phyloP scores from a whole-genome alignment of 768 basidiomycete genomes.

The Hirschioporus abietinus region DNA sequence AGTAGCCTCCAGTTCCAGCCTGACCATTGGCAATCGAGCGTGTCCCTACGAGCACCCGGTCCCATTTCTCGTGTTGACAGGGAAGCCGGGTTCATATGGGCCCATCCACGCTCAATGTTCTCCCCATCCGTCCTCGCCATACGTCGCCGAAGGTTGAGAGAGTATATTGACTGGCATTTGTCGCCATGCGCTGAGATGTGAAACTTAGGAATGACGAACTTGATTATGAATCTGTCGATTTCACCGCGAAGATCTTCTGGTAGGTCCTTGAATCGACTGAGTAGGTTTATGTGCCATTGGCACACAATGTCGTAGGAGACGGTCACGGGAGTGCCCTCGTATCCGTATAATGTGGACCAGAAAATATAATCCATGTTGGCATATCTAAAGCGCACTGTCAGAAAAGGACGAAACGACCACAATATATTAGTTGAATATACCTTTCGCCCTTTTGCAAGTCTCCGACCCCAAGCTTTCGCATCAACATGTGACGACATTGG shows the following conservation, averaged over 20 bases:
- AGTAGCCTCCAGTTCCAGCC: constrained; percentile 26
- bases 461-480: constrained; percentile 16
- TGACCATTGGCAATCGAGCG: constrained; percentile 32
- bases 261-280: constrained; percentile 2
- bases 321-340: constrained; percentile 5
- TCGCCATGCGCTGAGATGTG: constrained; percentile 31
- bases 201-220: constrained; percentile 29
- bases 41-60: constrained; percentile 25
- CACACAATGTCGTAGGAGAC: constrained; percentile 24
- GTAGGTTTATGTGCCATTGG: constrained; percentile 16
- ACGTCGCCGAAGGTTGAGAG: constrained; percentile 25
- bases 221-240: constrained; percentile 1
- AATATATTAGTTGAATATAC: constrained; percentile 9
- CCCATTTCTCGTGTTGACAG: constrained; percentile 33
- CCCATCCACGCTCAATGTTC: constrained; percentile 33
- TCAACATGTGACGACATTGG: constrained; percentile 20
- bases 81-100: constrained; percentile 25
- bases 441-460: constrained; percentile 23
- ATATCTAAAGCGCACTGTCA: constrained; percentile 11
- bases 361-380: constrained; percentile 21
- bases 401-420: no score
- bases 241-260: background rate
- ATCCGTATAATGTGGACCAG: background rate
- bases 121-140: constrained; percentile 31
- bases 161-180: constrained; percentile 25